Evolutionary conservation across 1,284 basidiomycete genomes (phyloP), one percentile per base, ranked within the genome.

Genomic region (Hemileia vastatrix): DNA sequence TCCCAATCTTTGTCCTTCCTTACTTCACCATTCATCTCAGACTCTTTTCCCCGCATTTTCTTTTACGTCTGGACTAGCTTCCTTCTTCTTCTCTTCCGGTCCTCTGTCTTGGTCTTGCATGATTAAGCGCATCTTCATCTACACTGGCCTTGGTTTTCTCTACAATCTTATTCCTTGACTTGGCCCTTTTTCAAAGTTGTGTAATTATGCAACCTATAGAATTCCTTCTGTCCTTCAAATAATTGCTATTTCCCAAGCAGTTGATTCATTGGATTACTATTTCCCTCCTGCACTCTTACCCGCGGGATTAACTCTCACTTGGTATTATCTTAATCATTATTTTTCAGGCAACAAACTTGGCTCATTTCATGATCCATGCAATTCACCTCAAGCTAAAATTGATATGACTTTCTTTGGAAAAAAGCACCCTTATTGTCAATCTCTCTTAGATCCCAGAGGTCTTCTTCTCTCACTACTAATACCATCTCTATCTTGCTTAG

Each of bases 21-120:
- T 27, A 11, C 13, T 9, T 33, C 5, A 9, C 19, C 31, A 54
- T 36, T n/a, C n/a, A n/a, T n/a, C 36, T 31, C 9, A 62, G 59
- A 62, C 59, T 11, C 24, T 62, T 5, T 62, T 62, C 36, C 59
- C 59, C 2, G 54, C 52, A 24, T 62, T 62, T 24, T 9, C 55
- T 8, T 62, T 62, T 47, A 62, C 59, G 6, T 49, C 59, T n/a
- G 59, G 52, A 5, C 27, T 62, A 9, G 44, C 59, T 24, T 44
- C 27, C 3, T 32, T 31, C 21, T 23, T 18, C 24, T n/a, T n/a
- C n/a, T 27, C 44, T 11, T 24, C 19, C 1, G 33, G 40, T 9
- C 32, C 23, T 18, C 27, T 15, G 9, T 4, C 8, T 24, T 6
- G 21, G 6, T 19, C 47, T 19, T 18, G 45, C 5, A 3, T 18